Base-by-base conservation (phyloP, 805 yeast species). In the Wickerhamiella vanderwaltii region DNA sequence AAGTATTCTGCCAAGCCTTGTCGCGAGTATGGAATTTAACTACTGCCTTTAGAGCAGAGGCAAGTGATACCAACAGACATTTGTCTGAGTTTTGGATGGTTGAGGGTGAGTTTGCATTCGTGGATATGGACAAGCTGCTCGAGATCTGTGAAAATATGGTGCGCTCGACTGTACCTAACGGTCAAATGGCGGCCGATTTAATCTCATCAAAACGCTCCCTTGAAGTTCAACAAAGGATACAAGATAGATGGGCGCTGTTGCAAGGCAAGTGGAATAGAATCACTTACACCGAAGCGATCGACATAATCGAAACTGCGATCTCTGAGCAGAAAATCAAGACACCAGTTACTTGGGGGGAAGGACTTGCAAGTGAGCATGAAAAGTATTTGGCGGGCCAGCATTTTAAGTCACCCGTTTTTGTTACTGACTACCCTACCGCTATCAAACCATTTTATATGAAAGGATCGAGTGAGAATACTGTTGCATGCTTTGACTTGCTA, bases 21-120 rank as follows among this genome's bases (percentile, higher is more conserved):
- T 71, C 75, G 35, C 64, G 93, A 36, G 96, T 81, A 1, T 91
- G 94, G 91, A 76, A 94, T 0, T 55, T 88, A 18, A 68, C 86
- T 0, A 98, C 98, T 1, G 84, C 95, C 44, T 91, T 91, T 57
- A 67, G 99, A 48, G 97, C 98, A 0, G 99, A 91, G 55, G 72
- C 72, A 39, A 80, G 94, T 44, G 87, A 85, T 55, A 91, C 99
- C 0, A 82, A 77, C 52, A 69, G 98, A 39, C 99, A 91, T 58
- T 61, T 91, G 45, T 73, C 88, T 45, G 99, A 91, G 59, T 91
- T 91, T 59, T 91, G 96, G 96, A 87, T 91, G 96, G 61, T 91
- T 2, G 99, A 91, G 59, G 93, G 86, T 0, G 99, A 91, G 57
- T 60, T 85, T 16, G 76, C 84, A 6, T 82, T 81, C 58, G 61